Base-by-base conservation (phyloP, 2,329 filamentous ascomycete genomes). In the Cytospora piceae region DNA sequence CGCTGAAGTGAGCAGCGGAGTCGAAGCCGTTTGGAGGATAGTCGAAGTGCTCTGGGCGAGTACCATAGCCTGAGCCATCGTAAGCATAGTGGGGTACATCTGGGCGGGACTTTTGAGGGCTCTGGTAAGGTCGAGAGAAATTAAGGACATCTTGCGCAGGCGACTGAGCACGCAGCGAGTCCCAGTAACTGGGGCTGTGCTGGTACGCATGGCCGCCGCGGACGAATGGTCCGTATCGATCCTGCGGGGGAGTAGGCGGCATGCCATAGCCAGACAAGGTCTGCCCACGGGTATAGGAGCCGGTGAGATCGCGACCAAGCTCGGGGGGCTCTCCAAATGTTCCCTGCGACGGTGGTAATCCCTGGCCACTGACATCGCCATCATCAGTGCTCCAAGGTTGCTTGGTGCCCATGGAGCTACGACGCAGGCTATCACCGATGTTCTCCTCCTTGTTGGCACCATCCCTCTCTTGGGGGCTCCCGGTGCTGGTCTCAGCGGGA, bases 401-500 rank as follows among this genome's bases (percentile, higher is more conserved):
- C n/a, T 46, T 20, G 20, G 39, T 46, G 22, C 22, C 61, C 49
- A 22, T 31, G 37, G 29, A 27, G 6, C 15, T 39, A 46, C 56
- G 22, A 1, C 61, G 61, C 27, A 63, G n/a, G 15, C 20, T 54
- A 32, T 66, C 59, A 17, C 64, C 64, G 14, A 66, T 57, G n/a
- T 66, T 42, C 27, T 52, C 27, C 5, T 49, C 46, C 20, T 27
- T 31, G 17, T 20, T 12, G 42, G 27, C 37, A 5, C 46, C 49
- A 9, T 61, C 46, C 2, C 61, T 61, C 52, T 52, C 57, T 9
- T 39, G 64, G 17, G 67, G 67, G 11, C 67, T 68, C n/a, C 67
- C 67, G 8, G 54, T 67, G 65, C 65, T 67, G 39, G 52, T 32
- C 22, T 61, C 61, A 22, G 58, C 65, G 24, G 67, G 67, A 31